Percentiles rank a stretch among this genome's conserved stretches.
These are phyloP conservation scores for Arthrobotrys sinensis DNA, from an alignment of 2,329 filamentous ascomycete species.

Conservation along the genomic window DNA sequence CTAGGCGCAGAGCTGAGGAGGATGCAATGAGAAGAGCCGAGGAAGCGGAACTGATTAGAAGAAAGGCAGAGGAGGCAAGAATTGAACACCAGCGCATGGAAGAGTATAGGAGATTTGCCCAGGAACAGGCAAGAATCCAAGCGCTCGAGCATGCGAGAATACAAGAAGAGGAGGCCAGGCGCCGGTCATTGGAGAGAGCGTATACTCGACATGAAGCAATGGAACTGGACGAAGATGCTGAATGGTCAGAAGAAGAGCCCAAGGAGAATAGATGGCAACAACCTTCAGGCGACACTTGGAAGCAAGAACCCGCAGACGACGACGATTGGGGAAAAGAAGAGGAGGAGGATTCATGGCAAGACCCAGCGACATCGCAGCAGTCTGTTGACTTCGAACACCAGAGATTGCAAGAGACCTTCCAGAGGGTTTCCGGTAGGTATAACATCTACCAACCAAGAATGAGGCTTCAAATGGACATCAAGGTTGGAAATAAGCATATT, in stretches of 20 bases:
- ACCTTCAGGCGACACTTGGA: not conserved
- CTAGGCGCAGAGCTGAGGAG: not conserved
- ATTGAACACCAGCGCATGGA: not conserved
- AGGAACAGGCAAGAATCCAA: constrained; percentile 4
- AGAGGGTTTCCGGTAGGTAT: not conserved
- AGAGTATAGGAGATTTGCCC: not conserved
- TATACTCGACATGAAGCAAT: not conserved
- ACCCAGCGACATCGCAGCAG: not conserved
- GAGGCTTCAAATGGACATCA: not conserved
- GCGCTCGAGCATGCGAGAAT: not conserved
- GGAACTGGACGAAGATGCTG: constrained; percentile 9
- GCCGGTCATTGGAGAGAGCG: not conserved
- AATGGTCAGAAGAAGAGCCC: constrained; percentile 2
- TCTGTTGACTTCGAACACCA: not conserved
- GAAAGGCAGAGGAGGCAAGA: not conserved
- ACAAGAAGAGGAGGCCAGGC: constrained; percentile 11
- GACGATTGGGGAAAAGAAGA: constrained; percentile 13
- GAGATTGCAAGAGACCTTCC: constrained; percentile 2
- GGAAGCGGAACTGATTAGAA: not conserved
- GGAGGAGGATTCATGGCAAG: constrained; percentile 8
- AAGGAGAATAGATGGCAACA: not conserved
- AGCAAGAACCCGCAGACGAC: not conserved
- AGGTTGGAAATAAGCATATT: not conserved
- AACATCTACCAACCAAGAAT: not conserved
- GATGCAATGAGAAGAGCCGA: not conserved